Evolutionary conservation across 345 rosid genomes (phyloP), one percentile per base, ranked within the genome.

Genomic region (Carallia pectinifolia): DNA sequence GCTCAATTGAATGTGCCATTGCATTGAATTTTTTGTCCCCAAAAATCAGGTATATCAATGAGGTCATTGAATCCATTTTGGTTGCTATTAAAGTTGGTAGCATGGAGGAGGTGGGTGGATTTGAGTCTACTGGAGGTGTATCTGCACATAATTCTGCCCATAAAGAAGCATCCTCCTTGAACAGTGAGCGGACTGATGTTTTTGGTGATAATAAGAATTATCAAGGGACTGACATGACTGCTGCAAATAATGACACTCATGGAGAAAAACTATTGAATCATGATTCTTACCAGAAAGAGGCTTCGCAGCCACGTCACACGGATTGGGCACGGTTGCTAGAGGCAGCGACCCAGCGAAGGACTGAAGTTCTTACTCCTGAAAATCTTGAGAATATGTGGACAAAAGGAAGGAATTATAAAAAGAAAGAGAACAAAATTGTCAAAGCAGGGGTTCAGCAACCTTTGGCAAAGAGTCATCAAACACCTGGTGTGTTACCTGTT

Each of bases 361-460:
- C 96, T 30, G 97, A 96, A 87, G 82, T 96, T 87, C 98, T 96
- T 72, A 70, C 86, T 23, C 99, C 99, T 66, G 97, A 96, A 82
- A 96, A 96, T 86, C 98, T 96, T 70, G 99, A 96, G 71, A 92
- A 90, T 76, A 83, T 96, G 98, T 96, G 99, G 98, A 84, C 98
- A 1, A 92, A 86, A 84, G 99, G 99, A 84, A 89, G 93, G 80
- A 85, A 90, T 75, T 90, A 92, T 73, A 91, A 87, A 79, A 88
- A 65, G 84, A 89, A 85, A 76, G 97, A 92, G 84, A 78, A 77
- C 61, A 92, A 86, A 77, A 77, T 59, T 18, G 69, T 62, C 30
- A 80, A 82, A 71, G 52, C 67, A 40, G 80, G 76, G 53, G 74
- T 61, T 60, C 79, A 27, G 47, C 74, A 74, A 62, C 69, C 82